Conservation (phyloP, 2,329 filamentous ascomycete species). For the Epichloe glyceriae region DNA sequence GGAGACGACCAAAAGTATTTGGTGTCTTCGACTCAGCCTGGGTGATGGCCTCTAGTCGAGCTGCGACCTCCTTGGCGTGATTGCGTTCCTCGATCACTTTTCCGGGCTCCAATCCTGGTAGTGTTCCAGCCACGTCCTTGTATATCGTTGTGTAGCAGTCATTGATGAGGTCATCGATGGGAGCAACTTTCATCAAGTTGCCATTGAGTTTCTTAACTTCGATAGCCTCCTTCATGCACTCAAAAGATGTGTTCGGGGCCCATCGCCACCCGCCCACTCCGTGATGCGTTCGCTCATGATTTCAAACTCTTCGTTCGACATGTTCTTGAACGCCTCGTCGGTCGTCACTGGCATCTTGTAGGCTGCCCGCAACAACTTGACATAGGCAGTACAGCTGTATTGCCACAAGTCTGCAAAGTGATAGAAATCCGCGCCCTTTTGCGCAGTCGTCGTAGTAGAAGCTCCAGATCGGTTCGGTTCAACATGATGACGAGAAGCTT, state of each 20-base stretch:
- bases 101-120: conserved; percentile 39
- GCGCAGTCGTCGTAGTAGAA: conserved; percentile 64
- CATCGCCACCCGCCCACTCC: conserved; percentile 36
- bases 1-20: conserved; percentile 27
- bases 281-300: conserved; percentile 40
- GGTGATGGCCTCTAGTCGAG: conserved; percentile 20
- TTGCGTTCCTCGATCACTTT: conserved; percentile 33
- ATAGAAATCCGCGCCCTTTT: conserved; percentile 68
- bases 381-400: conserved; percentile 38
- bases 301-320: conserved; percentile 44
- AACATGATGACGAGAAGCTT: conserved; percentile 59
- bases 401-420: conserved; percentile 50
- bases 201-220: conserved; percentile 64
- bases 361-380: conserved; percentile 37
- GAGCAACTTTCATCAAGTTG: conserved; percentile 69
- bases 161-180: conserved; percentile 86
- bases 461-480: conserved; percentile 65
- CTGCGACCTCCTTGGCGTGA: conserved; percentile 28
- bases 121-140: conserved; percentile 46
- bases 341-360: conserved; percentile 32
- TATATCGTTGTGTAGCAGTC: conserved; percentile 79
- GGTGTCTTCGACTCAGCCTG: conserved; percentile 15
- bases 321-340: conserved; percentile 43
- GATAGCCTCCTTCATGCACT: conserved; percentile 43
- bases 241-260: conserved; percentile 29